A percentile compares a stretch with the other conserved stretches of the same genome.
phyloP scores from a whole-genome alignment of 805 yeast genomes.

The Nakazawaea laoshanensis region DNA sequence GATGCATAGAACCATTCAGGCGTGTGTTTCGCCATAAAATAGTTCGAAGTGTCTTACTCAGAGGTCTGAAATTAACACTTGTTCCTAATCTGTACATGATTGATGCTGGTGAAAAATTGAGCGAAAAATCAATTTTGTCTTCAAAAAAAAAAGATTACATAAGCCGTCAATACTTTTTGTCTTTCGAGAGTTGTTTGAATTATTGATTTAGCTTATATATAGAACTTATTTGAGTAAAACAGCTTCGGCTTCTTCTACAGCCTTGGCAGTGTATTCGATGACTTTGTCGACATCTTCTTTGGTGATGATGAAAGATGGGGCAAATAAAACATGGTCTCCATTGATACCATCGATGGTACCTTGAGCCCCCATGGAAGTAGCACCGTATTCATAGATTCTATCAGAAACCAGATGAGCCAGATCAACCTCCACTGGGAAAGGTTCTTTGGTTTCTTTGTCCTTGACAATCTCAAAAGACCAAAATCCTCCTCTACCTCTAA shows the following conservation, averaged over 20 bases:
- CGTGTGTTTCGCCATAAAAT: no score
- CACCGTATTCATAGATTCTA: constrained; percentile 29
- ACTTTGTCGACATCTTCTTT: constrained; percentile 28
- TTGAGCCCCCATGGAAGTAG: constrained; percentile 29
- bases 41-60: no score
- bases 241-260: constrained; percentile 29
- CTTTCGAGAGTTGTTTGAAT: no score
- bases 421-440: constrained; percentile 25
- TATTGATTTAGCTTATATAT: no score
- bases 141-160: no score
- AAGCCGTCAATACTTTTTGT: no score
- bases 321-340: constrained; percentile 38
- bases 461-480: constrained; percentile 46
- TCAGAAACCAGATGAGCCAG: constrained; percentile 25
- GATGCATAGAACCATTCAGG: no score
- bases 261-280: constrained; percentile 27
- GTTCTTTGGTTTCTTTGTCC: constrained; percentile 36
- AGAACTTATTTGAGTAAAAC: no score
- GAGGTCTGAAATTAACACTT: no score
- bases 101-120: no score
- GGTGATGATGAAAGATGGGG: constrained; percentile 34
- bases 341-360: constrained; percentile 29
- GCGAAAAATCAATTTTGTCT: no score
- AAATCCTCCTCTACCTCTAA: constrained; percentile 49
- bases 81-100: no score